These are phyloP conservation scores for Fraxinus dipetala DNA, from an alignment of 305 asterid genomes.

Conservation along the genomic window DNA sequence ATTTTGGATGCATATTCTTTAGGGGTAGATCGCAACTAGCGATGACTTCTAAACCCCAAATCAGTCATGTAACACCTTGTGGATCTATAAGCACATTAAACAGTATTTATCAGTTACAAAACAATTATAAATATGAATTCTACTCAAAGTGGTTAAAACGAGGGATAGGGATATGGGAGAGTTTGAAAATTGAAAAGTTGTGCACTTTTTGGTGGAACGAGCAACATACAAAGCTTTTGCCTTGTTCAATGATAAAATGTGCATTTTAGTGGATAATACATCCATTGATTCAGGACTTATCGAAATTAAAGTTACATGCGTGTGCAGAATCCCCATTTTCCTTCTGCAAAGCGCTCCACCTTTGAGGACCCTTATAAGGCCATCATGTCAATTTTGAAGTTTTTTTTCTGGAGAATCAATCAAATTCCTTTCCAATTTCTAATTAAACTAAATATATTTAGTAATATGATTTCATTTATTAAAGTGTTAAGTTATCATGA, in stretches of 20 bases:
- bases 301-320: background rate
- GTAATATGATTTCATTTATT: background rate
- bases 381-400: background rate
- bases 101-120: background rate
- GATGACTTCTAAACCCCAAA: too few relatives aligned
- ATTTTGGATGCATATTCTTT: background rate
- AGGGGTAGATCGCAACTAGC: background rate
- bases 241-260: background rate
- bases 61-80: background rate
- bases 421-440: background rate
- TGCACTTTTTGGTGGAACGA: background rate
- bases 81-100: background rate
- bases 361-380: background rate
- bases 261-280: background rate
- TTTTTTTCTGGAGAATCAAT: background rate
- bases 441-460: too few relatives aligned
- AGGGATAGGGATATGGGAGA: background rate
- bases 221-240: background rate
- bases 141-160: background rate
- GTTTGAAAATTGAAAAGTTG: background rate
- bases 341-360: background rate
- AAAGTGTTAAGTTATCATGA: background rate
- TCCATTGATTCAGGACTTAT: background rate
- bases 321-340: slow-evolving; percentile 1
- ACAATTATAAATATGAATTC: background rate